Percentiles rank a stretch among this genome's conserved stretches.
phyloP scores from a whole-genome alignment of 2,329 filamentous ascomycete species.

The Coniochaeta sp. region DNA sequence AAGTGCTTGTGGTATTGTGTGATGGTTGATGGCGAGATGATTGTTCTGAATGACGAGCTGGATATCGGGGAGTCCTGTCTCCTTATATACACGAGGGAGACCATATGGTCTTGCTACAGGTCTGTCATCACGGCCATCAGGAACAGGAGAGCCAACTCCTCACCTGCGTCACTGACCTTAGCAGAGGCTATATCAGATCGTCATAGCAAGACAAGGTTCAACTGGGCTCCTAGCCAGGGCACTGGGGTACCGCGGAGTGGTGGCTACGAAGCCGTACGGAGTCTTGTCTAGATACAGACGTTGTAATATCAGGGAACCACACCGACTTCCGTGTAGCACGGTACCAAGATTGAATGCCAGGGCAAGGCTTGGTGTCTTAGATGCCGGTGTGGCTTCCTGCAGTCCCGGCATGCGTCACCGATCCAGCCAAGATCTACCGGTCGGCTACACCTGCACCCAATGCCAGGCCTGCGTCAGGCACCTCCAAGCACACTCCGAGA shows the following conservation, averaged over 20 bases:
- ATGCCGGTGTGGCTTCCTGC: background rate
- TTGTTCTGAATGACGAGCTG: constrained; percentile 1
- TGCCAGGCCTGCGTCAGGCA: background rate
- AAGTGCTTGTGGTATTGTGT: background rate
- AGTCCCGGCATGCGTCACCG: constrained; percentile 3
- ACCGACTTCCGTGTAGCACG: constrained; percentile 1
- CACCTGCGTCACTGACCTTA: constrained; percentile 1
- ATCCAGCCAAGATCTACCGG: constrained; percentile 3
- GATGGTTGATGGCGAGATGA: constrained; percentile 2
- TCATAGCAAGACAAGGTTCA: background rate
- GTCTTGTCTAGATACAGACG: background rate
- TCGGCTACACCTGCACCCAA: constrained; percentile 1
- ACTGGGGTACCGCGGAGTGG: background rate
- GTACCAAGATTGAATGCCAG: background rate
- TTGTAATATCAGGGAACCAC: background rate
- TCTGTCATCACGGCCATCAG: too few species aligned
- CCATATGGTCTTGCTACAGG: background rate
- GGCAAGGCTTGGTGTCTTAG: background rate
- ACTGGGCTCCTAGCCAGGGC: too few species aligned
- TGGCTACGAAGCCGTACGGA: background rate
- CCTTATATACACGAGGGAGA: background rate
- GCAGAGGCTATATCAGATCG: background rate
- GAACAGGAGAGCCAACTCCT: background rate
- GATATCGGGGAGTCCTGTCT: background rate
- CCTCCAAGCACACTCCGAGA: background rate